Evolutionary conservation across 805 yeast genomes (phyloP), one percentile per base, ranked within the genome.

Genomic region (Wickerhamiella spandovensis): DNA sequence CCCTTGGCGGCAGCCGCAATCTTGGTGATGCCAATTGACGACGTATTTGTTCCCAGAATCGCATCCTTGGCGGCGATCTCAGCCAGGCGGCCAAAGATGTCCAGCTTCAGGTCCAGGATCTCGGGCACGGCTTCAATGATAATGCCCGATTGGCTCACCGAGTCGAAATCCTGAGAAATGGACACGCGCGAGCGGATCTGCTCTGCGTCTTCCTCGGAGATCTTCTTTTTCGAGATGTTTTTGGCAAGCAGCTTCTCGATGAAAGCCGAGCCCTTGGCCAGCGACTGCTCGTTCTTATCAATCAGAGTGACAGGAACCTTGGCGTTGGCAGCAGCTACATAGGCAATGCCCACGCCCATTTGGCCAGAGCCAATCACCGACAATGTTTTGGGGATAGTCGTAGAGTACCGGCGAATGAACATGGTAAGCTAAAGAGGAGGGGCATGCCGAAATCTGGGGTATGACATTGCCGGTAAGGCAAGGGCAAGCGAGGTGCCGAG

Each of bases 121-220:
- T 70, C 74, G 7, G 74, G 74, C 5, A 70, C 72, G 1, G 74
- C 74, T 55, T 70, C 74, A 43, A 70, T 65, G 35, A 70, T 64
- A 52, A 69, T 59, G 54, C 69, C 72, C 6, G 68, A 63, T 4
- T 46, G 39, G 17, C 67, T 61, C n/a, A 58, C 62, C 13, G 28
- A 47, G n/a, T 48, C 54, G 37, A 66, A 48, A 38, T 56, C 57
- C 38, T 56, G 52, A 15, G 54, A 38, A 13, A 58, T 54, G 32
- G 63, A 51, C 45, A 70, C 58, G 30, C 61, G 61, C 10, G 50
- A 45, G 46, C 55, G 53, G 45, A 70, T 62, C 20, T 51, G 58
- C 21, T 48, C 50, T 13, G 70, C 70, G 41, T 58, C 54, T 21
- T 56, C 64, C 28, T 53, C 60, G 21, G 65, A 60, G 42, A 70